Percentiles rank a stretch among this genome's conserved stretches.
These are phyloP conservation scores for Neurospora intermedia DNA, from an alignment of 495 filamentous ascomycete genomes.

Conservation along the genomic window DNA sequence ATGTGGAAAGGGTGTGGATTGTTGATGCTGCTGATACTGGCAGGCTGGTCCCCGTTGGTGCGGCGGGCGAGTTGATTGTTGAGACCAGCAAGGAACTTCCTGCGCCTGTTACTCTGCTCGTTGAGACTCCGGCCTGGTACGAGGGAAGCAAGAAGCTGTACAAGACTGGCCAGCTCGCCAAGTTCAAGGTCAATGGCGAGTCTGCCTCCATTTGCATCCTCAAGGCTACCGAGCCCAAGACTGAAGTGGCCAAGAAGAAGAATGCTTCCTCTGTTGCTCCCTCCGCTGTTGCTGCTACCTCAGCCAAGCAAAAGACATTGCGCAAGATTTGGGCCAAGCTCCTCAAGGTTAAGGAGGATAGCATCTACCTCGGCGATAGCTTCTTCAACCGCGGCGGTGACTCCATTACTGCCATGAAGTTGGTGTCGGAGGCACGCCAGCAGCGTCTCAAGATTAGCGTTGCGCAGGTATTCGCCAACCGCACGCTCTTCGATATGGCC, in stretches of 20 bases:
- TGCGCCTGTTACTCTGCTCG: slow-evolving; percentile 2
- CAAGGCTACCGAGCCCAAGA: slow-evolving; percentile 2
- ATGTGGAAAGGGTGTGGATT: slow-evolving; percentile 23
- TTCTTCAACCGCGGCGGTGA: slow-evolving; percentile 60
- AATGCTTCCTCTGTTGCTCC: neutral
- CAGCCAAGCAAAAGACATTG: slow-evolving; percentile 27
- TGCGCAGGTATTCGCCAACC: slow-evolving; percentile 39
- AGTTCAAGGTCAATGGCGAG: slow-evolving; percentile 10
- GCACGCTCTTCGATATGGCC: slow-evolving; percentile 38
- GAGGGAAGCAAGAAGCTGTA: slow-evolving; percentile 11
- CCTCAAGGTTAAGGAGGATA: slow-evolving; percentile 22
- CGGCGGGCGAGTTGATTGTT: slow-evolving; percentile 35
- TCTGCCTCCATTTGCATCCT: slow-evolving; percentile 3
- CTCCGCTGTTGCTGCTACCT: slow-evolving; percentile 12
- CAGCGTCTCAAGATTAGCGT: slow-evolving; percentile 46
- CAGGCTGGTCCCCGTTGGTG: slow-evolving; percentile 30
- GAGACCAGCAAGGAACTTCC: slow-evolving; percentile 3
- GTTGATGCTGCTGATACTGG: slow-evolving; percentile 28
- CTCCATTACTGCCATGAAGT: slow-evolving; percentile 60
- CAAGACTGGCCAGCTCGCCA: slow-evolving; percentile 22
- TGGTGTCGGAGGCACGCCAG: slow-evolving; percentile 46
- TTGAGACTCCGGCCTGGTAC: neutral
- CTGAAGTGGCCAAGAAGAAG: slow-evolving; percentile 6
- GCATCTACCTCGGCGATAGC: slow-evolving; percentile 42
- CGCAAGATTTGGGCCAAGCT: slow-evolving; percentile 25